Evolutionary conservation across 495 filamentous ascomycete genomes (phyloP).

Genomic region (Neurospora terricola): DNA sequence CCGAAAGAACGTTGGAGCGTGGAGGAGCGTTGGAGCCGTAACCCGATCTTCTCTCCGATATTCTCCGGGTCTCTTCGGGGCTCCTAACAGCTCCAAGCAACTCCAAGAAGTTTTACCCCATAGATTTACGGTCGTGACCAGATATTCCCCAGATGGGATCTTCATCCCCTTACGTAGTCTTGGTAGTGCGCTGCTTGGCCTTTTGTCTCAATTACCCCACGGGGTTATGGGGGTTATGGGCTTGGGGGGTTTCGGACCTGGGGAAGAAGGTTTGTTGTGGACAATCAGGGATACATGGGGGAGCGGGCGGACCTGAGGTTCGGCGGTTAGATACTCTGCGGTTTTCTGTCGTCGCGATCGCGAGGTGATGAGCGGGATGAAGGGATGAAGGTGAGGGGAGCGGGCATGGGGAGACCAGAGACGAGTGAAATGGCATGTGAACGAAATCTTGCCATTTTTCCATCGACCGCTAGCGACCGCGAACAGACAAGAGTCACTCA

Average conservation of each 20-base stretch:
- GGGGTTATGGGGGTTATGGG: neutral
- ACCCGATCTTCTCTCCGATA: neutral
- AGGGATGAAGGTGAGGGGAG: neutral
- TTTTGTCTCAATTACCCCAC: neutral
- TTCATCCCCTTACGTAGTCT: neutral
- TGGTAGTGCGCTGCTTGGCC: neutral
- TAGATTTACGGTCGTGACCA: neutral
- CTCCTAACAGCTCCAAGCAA: neutral
- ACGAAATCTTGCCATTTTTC: neutral
- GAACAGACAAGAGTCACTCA: neutral
- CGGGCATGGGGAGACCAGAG: neutral
- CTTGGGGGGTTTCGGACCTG: neutral
- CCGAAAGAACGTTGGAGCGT: neutral
- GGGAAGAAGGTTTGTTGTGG: neutral
- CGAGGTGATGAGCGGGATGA: neutral
- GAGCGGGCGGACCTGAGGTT: neutral
- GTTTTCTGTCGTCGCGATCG: neutral
- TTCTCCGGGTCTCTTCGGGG: neutral
- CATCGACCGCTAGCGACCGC: neutral
- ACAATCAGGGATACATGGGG: neutral
- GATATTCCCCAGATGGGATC: neutral
- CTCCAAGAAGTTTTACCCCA: neutral
- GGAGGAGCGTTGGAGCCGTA: neutral
- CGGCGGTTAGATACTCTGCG: neutral
- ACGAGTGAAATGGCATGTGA: neutral